These are phyloP conservation scores for Panicum virgatum DNA, from an alignment of 202 grass and related monocot genomes.

Conservation along the genomic window DNA sequence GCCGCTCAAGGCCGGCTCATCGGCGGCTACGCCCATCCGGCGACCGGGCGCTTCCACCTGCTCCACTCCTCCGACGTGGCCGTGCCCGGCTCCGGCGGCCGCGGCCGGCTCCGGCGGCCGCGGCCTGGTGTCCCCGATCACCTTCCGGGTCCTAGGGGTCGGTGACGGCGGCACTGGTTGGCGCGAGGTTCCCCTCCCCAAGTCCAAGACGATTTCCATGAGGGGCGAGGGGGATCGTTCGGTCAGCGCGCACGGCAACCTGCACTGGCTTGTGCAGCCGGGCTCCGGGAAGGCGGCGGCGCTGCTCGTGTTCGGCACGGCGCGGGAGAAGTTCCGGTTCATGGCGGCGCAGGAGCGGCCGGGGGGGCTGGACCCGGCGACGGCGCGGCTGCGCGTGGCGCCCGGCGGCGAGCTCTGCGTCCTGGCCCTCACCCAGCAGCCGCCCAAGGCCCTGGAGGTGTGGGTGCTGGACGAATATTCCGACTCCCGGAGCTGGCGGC, in stretches of 20 bases:
- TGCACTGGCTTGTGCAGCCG: neutral
- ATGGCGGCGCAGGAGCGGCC: neutral
- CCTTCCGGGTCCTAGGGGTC: neutral
- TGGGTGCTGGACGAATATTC: constrained; percentile 8
- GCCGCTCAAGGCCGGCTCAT: neutral
- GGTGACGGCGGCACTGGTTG: neutral
- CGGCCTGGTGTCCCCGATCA: neutral
- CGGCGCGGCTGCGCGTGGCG: neutral
- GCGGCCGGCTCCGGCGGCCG: too few relatives aligned
- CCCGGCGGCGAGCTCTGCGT: constrained; percentile 2
- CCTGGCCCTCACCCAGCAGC: neutral
- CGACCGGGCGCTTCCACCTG: constrained; percentile 1
- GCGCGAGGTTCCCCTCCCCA: neutral
- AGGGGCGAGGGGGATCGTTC: too few relatives aligned
- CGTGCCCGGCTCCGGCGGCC: neutral
- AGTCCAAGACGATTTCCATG: neutral
- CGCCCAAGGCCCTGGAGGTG: neutral
- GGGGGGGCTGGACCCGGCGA: neutral
- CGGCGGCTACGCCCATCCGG: neutral
- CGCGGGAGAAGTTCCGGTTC: neutral
- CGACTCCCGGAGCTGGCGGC: neutral
- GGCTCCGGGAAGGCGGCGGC: neutral
- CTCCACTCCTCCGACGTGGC: neutral
- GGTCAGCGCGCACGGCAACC: neutral
- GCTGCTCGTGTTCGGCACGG: constrained; percentile 24